A percentile compares a stretch with the other conserved stretches of the same genome.
These are phyloP conservation scores for Plasmodium berghei DNA, from an alignment of 169 alveolate genomes.

Conservation along the genomic window DNA sequence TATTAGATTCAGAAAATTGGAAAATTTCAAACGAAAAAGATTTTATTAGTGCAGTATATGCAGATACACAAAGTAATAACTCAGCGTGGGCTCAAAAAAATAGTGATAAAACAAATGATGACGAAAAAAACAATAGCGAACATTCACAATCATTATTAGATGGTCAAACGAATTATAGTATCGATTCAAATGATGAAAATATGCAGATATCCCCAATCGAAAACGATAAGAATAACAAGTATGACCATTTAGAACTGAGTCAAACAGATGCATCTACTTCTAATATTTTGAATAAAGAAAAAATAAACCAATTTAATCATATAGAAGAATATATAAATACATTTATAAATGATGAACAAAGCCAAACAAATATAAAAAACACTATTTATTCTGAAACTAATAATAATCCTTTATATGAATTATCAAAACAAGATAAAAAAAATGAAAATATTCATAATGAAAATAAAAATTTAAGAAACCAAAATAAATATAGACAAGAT, in stretches of 20 bases:
- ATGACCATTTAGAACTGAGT: background rate
- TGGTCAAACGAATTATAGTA: background rate
- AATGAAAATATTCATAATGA: background rate
- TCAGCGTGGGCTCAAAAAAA: background rate
- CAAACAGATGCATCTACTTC: too few relatives aligned
- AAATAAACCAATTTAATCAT: background rate
- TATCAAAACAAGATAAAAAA: background rate
- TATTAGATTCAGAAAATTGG: conserved; percentile 14
- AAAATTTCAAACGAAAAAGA: conserved; percentile 8
- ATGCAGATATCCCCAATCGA: background rate
- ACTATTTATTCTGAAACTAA: too few relatives aligned
- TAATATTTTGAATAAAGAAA: background rate
- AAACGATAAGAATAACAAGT: background rate
- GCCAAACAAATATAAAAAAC: background rate
- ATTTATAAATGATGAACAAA: conserved; percentile 38
- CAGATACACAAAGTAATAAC: background rate
- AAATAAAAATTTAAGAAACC: background rate
- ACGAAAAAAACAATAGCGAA: background rate
- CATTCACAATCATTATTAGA: background rate
- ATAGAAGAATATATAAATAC: conserved; percentile 44
- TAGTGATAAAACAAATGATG: background rate
- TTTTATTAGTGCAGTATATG: conserved; percentile 42
- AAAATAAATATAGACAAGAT: background rate
- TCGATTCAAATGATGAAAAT: background rate
- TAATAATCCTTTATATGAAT: too few relatives aligned